Evolutionary conservation across 495 filamentous ascomycete genomes (phyloP), one percentile per base, ranked within the genome.

Genomic region (Daldinia loculata): DNA sequence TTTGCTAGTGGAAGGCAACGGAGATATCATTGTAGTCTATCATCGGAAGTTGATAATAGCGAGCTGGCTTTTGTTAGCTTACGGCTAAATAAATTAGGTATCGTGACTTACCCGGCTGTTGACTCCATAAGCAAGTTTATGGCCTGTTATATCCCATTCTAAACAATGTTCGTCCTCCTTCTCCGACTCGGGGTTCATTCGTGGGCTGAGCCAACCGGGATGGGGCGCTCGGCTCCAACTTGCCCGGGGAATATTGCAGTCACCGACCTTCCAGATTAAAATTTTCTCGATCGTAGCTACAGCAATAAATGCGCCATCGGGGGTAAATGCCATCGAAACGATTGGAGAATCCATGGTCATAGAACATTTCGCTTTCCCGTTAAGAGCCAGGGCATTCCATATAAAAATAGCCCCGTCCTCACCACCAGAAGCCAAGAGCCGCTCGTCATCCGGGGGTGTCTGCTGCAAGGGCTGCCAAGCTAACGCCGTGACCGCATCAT

Each of bases 101-200:
- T 4, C 4, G 67, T 39, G 19, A 72, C 88, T 71, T 84, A 94
- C 92, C 81, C 89, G 83, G 67, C 87, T 89, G 63, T 88, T 89
- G 26, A 89, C 84, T 17, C 91, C 90, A 75, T 90, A 92, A 1
- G 90, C 91, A 63, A 97, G 83, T 74, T 87, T 89, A 70, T 90
- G 88, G 2, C 92, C 91, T 76, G 92, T 87, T 0, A 85, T 83
- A 80, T 95, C 91, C 93, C 93, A 97, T 52, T 87, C 85, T 19
- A 95, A 75, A 63, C 87, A 89, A 43, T 89, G 85, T 36, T 80
- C 78, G 53, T 81, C 79, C 34, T 87, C 84, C 11, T 83, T 80
- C 11, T 85, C 84, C 3, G 81, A 74, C 15, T 79, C 81, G 11
- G 81, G 72, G 27, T 77, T 81, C n/a, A 76, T 74, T 62, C 76